These are phyloP conservation scores for Tardiomyces digboiensis DNA, from an alignment of 1,139 yeast genomes.

Conservation along the genomic window DNA sequence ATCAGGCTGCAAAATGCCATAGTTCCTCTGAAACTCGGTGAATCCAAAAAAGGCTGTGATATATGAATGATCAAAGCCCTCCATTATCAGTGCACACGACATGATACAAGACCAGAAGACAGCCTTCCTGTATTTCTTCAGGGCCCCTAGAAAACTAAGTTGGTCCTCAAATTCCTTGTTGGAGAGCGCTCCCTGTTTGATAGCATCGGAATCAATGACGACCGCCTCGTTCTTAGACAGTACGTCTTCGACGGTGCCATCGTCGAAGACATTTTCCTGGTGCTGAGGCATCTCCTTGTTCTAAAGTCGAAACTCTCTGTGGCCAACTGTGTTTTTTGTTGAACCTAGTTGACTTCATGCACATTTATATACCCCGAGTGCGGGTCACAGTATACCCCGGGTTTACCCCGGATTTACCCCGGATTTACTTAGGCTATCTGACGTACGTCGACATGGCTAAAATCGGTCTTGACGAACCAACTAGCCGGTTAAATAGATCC, in stretches of 20 bases:
- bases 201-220: background rate
- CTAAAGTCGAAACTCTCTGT: no score
- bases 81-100: conserved; percentile 36
- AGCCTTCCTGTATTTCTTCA: conserved; percentile 30
- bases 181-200: background rate
- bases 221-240: background rate
- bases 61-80: conserved; percentile 35
- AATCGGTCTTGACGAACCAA: no score
- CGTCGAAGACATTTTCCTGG: background rate
- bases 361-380: no score
- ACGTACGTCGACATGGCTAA: no score
- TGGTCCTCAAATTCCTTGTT: conserved; percentile 10
- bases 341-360: no score
- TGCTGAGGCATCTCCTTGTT: background rate
- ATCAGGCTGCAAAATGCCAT: conserved; percentile 20
- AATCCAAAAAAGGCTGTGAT: conserved; percentile 34
- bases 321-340: no score
- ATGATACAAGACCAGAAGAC: conserved; percentile 28
- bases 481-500: no score
- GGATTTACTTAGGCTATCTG: no score
- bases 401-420: no score
- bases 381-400: no score
- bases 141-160: conserved; percentile 35
- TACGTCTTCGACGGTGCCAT: no score
- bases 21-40: conserved; percentile 32